phyloP scores from a whole-genome alignment of 345 rosid genomes.

The Bruguiera sexangula region DNA sequence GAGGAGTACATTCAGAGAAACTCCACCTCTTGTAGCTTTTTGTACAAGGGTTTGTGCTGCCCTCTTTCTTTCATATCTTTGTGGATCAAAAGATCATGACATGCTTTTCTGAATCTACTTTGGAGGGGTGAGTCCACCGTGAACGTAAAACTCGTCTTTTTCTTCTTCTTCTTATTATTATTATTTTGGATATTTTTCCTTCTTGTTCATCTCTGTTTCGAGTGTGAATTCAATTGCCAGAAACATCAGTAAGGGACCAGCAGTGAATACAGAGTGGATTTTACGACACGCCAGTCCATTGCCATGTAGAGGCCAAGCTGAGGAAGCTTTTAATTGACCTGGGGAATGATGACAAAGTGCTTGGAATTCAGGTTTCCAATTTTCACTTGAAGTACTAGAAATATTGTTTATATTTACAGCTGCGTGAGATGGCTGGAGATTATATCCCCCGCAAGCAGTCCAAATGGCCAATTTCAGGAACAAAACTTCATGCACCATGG shows the following conservation, averaged over 20 bases:
- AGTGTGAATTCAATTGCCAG: constrained; percentile 32
- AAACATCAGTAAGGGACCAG: constrained; percentile 57
- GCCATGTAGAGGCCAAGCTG: constrained; percentile 73
- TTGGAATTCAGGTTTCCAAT: constrained; percentile 78
- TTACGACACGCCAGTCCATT: constrained; percentile 65
- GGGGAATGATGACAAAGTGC: constrained; percentile 70
- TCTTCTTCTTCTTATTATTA: background rate
- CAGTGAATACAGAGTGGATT: constrained; percentile 61
- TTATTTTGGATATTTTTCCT: background rate
- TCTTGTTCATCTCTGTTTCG: constrained; percentile 11
- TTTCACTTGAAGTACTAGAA: too few species aligned
- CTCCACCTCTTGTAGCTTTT: too few species aligned
- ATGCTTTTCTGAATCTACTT: constrained; percentile 89
- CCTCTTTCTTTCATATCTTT: constrained; percentile 2
- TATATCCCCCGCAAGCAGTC: too few species aligned
- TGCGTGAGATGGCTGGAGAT: too few species aligned
- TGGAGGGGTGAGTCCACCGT: constrained; percentile 62
- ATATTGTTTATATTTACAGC: too few species aligned
- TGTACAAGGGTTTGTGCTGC: too few species aligned
- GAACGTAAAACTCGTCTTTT: background rate
- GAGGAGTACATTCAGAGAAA: too few species aligned
- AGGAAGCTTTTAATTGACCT: constrained; percentile 75
- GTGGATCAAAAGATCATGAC: constrained; percentile 87
- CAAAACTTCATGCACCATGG: too few species aligned
- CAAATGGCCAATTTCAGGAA: too few species aligned